A percentile compares a stretch with the other conserved stretches of the same genome.
phyloP scores from a whole-genome alignment of 345 rosid genomes.

The Firmiana major region DNA sequence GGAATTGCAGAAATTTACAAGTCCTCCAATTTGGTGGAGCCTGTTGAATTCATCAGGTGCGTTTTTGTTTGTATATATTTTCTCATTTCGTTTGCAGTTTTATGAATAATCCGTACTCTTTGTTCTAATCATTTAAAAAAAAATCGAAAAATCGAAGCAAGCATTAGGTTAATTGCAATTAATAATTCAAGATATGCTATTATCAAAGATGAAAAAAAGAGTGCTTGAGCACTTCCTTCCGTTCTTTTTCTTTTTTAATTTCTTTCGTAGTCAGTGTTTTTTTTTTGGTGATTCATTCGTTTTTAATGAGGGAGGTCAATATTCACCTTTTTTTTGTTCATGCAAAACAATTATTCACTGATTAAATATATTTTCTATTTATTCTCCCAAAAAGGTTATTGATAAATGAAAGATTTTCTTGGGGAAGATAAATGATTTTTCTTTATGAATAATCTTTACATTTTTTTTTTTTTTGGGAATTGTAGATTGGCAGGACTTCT shows the following conservation, averaged over 20 bases:
- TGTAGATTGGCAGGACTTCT: conserved; percentile 18
- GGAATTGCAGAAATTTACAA: no score
- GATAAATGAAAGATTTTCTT: background rate
- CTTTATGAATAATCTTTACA: background rate
- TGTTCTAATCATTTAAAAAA: no score
- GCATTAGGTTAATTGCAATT: background rate
- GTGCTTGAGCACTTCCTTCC: background rate
- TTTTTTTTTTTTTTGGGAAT: conserved; percentile 18
- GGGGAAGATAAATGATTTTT: background rate
- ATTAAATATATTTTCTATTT: background rate
- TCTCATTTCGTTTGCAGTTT: background rate
- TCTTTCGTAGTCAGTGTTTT: background rate
- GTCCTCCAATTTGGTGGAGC: background rate
- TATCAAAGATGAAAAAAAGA: background rate
- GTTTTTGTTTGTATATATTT: no score
- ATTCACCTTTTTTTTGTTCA: background rate
- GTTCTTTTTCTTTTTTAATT: background rate
- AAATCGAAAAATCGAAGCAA: no score
- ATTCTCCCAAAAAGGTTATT: background rate
- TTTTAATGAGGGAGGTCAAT: background rate
- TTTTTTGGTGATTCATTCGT: background rate
- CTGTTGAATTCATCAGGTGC: background rate
- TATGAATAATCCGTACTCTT: background rate
- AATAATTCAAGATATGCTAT: background rate
- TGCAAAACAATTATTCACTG: background rate